phyloP scores from a whole-genome alignment of 2,329 filamentous ascomycete species.

The Metarhizium robertsii region DNA sequence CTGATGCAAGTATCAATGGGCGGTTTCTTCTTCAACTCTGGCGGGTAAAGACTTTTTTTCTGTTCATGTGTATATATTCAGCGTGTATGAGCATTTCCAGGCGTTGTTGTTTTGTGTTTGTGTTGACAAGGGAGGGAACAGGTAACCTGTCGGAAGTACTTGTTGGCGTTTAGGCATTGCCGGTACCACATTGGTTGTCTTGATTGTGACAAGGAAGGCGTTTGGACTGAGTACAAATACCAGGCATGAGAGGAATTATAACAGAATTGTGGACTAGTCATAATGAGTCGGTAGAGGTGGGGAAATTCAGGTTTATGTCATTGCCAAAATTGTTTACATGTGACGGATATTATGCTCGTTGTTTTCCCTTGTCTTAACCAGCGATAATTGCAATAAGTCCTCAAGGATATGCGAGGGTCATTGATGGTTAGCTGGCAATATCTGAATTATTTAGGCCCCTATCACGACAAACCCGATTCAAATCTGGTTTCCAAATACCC shows the following conservation, averaged over 20 bases:
- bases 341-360: background rate
- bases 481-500: background rate
- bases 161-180: background rate
- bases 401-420: background rate
- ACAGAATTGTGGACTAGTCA: slow-evolving; percentile 6
- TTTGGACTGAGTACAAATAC: background rate
- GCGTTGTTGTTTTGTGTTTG: slow-evolving; percentile 4
- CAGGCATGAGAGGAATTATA: background rate
- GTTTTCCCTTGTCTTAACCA: background rate
- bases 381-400: no score
- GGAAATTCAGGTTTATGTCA: background rate
- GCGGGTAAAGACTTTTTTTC: background rate
- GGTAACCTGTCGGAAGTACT: background rate
- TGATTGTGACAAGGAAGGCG: background rate
- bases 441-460: background rate
- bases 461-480: no score
- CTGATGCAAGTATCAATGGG: slow-evolving; percentile 7
- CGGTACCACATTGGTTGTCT: background rate
- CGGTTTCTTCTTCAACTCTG: background rate
- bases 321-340: background rate
- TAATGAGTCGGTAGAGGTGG: background rate
- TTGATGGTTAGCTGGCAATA: background rate
- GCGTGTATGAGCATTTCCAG: slow-evolving; percentile 3
- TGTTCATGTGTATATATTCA: background rate
- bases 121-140: background rate